phyloP scores from a whole-genome alignment of 148 eudicot genomes.

The Silene uniflora region DNA sequence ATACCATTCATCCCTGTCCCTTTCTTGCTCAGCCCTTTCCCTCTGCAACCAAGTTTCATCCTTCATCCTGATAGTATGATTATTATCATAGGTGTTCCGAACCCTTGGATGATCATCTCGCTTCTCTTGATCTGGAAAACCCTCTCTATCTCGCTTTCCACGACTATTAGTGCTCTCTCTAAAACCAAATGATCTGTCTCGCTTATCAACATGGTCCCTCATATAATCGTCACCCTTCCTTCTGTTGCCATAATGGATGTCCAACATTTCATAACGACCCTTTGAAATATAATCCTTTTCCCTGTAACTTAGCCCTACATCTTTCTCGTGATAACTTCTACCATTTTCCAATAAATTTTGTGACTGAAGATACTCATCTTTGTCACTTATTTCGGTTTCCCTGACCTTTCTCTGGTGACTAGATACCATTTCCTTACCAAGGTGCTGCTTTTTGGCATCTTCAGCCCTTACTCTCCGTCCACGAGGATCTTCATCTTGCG shows the following conservation, averaged over 20 bases:
- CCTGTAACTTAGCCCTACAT: conserved; percentile 45
- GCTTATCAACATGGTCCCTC: conserved; percentile 59
- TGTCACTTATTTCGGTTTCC: conserved; percentile 57
- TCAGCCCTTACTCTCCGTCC: conserved; percentile 48
- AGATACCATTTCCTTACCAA: conserved; percentile 51
- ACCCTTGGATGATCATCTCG: conserved; percentile 54
- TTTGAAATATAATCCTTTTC: conserved; percentile 59
- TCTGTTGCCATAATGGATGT: conserved; percentile 61
- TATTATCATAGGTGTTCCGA: conserved; percentile 49
- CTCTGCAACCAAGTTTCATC: conserved; percentile 66
- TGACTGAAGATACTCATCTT: conserved; percentile 54
- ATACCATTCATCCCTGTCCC: conserved; percentile 71
- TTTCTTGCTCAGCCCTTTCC: conserved; percentile 61
- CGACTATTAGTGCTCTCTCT: conserved; percentile 54
- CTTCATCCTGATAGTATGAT: conserved; percentile 50
- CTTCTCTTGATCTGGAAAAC: conserved; percentile 48
- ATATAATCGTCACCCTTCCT: conserved; percentile 56
- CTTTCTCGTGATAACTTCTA: conserved; percentile 62
- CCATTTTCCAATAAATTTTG: conserved; percentile 60
- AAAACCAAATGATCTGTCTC: conserved; percentile 46
- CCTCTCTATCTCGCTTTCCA: conserved; percentile 83
- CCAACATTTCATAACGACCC: conserved; percentile 47
- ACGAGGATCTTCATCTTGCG: conserved; percentile 56
- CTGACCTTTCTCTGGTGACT: conserved; percentile 57
- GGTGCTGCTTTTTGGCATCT: conserved; percentile 56